Percentiles rank a stretch among this genome's conserved stretches.
These are phyloP conservation scores for Astragalus glycyphyllos DNA, from an alignment of 306 rosid species.

Conservation along the genomic window DNA sequence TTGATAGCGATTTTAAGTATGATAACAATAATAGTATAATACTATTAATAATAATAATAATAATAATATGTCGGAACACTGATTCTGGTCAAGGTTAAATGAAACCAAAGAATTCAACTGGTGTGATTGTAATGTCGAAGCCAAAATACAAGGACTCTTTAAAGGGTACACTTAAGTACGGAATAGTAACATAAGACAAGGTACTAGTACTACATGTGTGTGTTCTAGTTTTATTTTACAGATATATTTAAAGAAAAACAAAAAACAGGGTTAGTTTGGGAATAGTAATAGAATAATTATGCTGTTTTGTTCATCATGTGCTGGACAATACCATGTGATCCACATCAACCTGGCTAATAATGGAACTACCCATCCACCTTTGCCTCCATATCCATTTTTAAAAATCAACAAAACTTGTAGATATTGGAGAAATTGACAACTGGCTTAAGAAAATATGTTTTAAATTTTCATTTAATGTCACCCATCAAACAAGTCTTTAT, in stretches of 20 bases:
- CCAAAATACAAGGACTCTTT: constrained; percentile 22
- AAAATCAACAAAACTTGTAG: constrained; percentile 13
- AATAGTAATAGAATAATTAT: constrained; percentile 29
- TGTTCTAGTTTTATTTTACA: background rate
- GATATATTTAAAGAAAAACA: too few species aligned
- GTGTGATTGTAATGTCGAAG: background rate
- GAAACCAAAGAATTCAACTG: background rate
- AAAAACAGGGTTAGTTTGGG: constrained; percentile 38
- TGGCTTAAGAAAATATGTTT: background rate
- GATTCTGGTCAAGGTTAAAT: constrained; percentile 29
- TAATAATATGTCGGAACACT: background rate
- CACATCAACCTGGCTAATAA: constrained; percentile 34
- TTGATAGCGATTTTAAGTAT: background rate
- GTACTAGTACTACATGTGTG: constrained; percentile 12
- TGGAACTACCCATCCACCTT: constrained; percentile 42
- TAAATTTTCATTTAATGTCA: background rate
- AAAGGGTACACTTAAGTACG: constrained; percentile 47
- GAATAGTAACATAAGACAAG: constrained; percentile 26
- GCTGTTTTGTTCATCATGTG: constrained; percentile 3
- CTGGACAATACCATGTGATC: constrained; percentile 53
- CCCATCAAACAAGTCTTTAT: background rate
- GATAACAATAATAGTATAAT: background rate
- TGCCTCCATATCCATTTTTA: background rate
- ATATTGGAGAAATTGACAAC: constrained; percentile 6
- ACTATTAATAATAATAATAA: background rate